Conservation (phyloP, 2,329 filamentous ascomycete genomes). For the Colletotrichum magnum region DNA sequence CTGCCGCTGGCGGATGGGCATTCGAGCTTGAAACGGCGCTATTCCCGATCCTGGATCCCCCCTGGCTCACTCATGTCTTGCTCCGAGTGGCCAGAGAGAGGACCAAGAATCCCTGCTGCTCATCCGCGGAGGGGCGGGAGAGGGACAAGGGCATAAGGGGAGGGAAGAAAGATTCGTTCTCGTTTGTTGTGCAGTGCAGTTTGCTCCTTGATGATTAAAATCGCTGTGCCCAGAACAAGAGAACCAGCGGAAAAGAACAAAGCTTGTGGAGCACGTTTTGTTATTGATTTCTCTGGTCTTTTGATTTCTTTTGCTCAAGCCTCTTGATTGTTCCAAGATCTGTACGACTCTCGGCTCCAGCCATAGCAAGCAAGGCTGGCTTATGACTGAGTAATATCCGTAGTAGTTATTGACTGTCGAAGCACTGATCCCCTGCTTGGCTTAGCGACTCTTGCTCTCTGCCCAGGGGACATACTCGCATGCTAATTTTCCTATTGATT, state of each 20-base stretch:
- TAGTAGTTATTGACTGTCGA: not conserved
- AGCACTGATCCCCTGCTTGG: conserved; percentile 13
- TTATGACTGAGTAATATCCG: not conserved
- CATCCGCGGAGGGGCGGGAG: conserved; percentile 32
- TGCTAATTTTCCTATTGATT: not conserved
- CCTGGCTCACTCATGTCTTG: conserved; percentile 1
- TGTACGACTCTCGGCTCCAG: conserved; percentile 16
- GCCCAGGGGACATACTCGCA: not conserved
- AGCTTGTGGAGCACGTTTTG: not conserved
- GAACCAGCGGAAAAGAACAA: conserved; percentile 1
- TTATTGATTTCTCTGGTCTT: not conserved
- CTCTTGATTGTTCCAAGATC: conserved; percentile 6
- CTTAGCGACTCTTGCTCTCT: conserved; percentile 1
- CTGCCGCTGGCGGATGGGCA: conserved; percentile 27
- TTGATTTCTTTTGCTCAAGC: no score
- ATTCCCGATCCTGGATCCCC: conserved; percentile 31
- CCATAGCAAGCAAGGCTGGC: conserved; percentile 16
- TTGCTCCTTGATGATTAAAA: not conserved
- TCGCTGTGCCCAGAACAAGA: conserved; percentile 21
- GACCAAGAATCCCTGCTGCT: conserved; percentile 32
- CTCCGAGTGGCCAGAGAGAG: not conserved
- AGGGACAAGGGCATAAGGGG: conserved; percentile 6
- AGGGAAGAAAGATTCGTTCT: not conserved
- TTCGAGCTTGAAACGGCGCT: conserved; percentile 39
- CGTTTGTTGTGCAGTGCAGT: conserved; percentile 1